phyloP scores from a whole-genome alignment of 2,329 filamentous ascomycete species.

The Alternaria panax region DNA sequence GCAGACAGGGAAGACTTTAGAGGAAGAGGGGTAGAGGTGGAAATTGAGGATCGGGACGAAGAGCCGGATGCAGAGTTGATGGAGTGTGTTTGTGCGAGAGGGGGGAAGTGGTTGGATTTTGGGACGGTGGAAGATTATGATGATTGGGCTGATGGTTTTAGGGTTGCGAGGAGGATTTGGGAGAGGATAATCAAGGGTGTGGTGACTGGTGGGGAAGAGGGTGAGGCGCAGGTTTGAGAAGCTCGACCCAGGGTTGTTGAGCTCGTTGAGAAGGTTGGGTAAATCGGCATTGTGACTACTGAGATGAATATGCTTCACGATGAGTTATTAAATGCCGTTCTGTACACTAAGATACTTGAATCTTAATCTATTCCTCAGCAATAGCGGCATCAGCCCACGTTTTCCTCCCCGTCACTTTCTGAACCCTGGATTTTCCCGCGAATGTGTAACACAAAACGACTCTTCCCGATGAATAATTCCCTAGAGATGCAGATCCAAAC shows the following conservation, averaged over 20 bases:
- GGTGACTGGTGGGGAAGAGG: neutral
- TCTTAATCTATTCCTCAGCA: neutral
- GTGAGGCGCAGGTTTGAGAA: neutral
- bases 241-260: neutral
- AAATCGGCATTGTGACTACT: neutral
- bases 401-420: too few relatives aligned
- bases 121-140: constrained; percentile 7
- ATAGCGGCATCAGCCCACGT: too few relatives aligned
- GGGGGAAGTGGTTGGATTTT: constrained; percentile 15
- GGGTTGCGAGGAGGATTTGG: constrained; percentile 5
- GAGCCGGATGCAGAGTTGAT: neutral
- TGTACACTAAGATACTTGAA: neutral
- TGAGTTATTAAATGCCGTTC: neutral
- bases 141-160: neutral
- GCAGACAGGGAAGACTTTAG: neutral
- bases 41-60: neutral
- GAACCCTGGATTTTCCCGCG: neutral
- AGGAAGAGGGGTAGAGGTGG: neutral
- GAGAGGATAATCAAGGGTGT: neutral
- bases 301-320: neutral
- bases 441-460: neutral
- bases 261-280: neutral
- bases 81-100: constrained; percentile 5
- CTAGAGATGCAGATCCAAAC: neutral
- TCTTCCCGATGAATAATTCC: neutral